Base-by-base conservation (phyloP, 176 grass and related monocot species). In the Musa beccarii region DNA sequence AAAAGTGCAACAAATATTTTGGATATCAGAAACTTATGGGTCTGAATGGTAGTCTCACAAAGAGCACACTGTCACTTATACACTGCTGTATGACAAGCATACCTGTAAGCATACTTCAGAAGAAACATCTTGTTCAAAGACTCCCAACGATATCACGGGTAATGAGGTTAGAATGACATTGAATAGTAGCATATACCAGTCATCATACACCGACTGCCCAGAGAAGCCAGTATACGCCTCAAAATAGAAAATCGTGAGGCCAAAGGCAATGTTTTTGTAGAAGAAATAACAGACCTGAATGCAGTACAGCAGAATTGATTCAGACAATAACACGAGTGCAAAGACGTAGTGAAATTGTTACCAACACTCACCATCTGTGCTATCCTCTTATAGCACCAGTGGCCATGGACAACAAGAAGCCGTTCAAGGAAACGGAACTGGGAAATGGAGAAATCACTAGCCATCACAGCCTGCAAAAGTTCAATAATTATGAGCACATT, bases 261-360 rank as follows among this genome's bases (percentile, higher is more conserved):
- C 95, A 74, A 99, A 99, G 54, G 91, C 89, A 82, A 99, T 99
- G 81, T 99, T 99, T 86, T 99, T 99, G 83, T 99, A 99, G 80
- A 99, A 99, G 85, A 99, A 99, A 81, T 99, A 99, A 52, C 95
- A 99, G 53, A 99, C 92, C 95, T 99, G 95, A 61, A 23, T 52
- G 4, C 66, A 59, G 49, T 84, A 79, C 6, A 64, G 78, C 54
- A 74, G 64, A 84, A 79, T 22, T 56, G 53, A 63, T 22, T 52
- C 49, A 80, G 56, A 13, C 16, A 63, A 19, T 2, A 16, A 14
- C 51, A 2, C 0, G 15, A 1, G 9, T 51, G 19, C 11, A 64
- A 52, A 52, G 49, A 29, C 52, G 72, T 74, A 54, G 52, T 71
- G 17, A 74, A 7, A 69, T 51, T 10, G 77, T 24, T 57, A 54